Evolutionary conservation across 2,329 filamentous ascomycete genomes (phyloP).

Genomic region (Ophiostoma himal-ulmi): DNA sequence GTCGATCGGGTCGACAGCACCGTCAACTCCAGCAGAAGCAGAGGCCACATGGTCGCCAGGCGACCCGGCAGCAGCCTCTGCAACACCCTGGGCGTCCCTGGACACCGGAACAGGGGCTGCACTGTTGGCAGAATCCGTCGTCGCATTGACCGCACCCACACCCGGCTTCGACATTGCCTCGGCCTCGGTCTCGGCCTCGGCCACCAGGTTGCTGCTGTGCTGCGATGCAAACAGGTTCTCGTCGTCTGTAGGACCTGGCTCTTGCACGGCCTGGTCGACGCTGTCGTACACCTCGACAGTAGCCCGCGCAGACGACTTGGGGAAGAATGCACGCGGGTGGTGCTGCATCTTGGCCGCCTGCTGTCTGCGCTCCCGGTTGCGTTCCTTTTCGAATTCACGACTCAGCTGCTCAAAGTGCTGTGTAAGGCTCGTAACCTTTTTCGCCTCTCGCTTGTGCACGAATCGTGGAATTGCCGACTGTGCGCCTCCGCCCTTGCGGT

Average conservation of each 20-base stretch:
- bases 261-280: slow-evolving; percentile 85
- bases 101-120: neutral
- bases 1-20: no score
- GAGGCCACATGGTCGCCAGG: slow-evolving; percentile 25
- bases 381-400: slow-evolving; percentile 92
- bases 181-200: neutral
- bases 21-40: neutral
- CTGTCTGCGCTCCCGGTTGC: slow-evolving; percentile 76
- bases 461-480: slow-evolving; percentile 86
- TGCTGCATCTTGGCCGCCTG: slow-evolving; percentile 66
- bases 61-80: slow-evolving; percentile 25
- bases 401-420: slow-evolving; percentile 96
- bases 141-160: neutral
- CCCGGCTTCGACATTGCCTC: neutral
- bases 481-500: slow-evolving; percentile 42
- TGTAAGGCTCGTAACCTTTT: slow-evolving; percentile 84
- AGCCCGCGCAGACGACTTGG: slow-evolving; percentile 86
- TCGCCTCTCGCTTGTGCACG: slow-evolving; percentile 65
- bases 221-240: slow-evolving; percentile 34
- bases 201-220: slow-evolving; percentile 27
- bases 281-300: slow-evolving; percentile 95
- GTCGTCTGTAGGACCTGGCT: slow-evolving; percentile 62
- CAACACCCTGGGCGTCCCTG: neutral
- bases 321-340: slow-evolving; percentile 70
- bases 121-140: neutral